A percentile compares a stretch with the other conserved stretches of the same genome.
Conservation (phyloP, 1,284 basidiomycete species). For the Marasmius oreades region DNA sequence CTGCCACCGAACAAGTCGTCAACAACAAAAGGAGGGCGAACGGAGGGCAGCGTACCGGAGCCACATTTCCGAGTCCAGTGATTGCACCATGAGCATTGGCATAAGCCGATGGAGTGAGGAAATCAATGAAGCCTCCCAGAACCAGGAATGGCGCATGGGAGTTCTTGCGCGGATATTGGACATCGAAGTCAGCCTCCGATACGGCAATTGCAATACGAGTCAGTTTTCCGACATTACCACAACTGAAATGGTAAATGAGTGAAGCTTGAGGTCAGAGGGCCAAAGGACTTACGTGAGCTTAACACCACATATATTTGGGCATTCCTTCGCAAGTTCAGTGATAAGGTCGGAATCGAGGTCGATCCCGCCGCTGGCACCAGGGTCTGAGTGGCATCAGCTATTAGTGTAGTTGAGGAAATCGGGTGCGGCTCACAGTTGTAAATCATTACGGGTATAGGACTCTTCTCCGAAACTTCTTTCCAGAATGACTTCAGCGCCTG, state of each 20-base stretch:
- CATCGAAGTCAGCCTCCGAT: slow-evolving; percentile 53
- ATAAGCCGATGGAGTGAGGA: slow-evolving; percentile 68
- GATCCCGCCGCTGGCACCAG: slow-evolving; percentile 79
- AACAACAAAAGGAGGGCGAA: slow-evolving; percentile 4
- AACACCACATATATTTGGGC: slow-evolving; percentile 75
- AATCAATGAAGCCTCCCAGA: slow-evolving; percentile 77
- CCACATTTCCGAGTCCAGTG: slow-evolving; percentile 76
- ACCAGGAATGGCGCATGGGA: slow-evolving; percentile 68
- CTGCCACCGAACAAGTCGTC: slow-evolving; percentile 29
- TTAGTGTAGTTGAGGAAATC: slow-evolving; percentile 6
- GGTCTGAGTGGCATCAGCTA: slow-evolving; percentile 43
- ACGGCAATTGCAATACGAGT: slow-evolving; percentile 76
- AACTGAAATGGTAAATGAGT: slow-evolving; percentile 40
- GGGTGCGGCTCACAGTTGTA: slow-evolving; percentile 76
- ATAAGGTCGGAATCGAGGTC: slow-evolving; percentile 87
- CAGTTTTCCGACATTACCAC: slow-evolving; percentile 88
- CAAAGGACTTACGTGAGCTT: slow-evolving; percentile 72
- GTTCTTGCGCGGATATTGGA: slow-evolving; percentile 63
- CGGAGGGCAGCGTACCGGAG: slow-evolving; percentile 47
- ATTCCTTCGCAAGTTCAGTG: slow-evolving; percentile 69
- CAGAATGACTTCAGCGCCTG: slow-evolving; percentile 78
- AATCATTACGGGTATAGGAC: slow-evolving; percentile 83
- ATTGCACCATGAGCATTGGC: slow-evolving; percentile 77
- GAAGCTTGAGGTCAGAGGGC: not conserved
- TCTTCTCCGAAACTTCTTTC: slow-evolving; percentile 70